Percentiles rank a stretch among this genome's conserved stretches.
These are phyloP conservation scores for Scheffersomyces lignosus DNA, from an alignment of 805 yeast species.

Conservation along the genomic window DNA sequence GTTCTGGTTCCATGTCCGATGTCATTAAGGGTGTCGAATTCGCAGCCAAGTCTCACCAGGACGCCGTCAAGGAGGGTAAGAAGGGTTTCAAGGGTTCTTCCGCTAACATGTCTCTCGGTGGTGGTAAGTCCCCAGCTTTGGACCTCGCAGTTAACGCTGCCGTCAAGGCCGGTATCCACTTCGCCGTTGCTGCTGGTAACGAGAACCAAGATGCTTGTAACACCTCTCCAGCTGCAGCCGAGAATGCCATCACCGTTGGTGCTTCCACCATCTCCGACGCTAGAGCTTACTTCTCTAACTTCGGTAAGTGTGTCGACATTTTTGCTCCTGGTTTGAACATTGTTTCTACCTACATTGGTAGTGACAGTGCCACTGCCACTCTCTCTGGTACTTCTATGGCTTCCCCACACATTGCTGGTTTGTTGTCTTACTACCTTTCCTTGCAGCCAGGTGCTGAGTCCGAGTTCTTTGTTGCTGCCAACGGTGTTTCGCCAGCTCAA, in stretches of 20 bases:
- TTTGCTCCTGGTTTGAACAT: conserved; percentile 59
- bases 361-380: conserved; percentile 48
- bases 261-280: conserved; percentile 46
- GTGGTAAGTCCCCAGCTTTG: conserved; percentile 55
- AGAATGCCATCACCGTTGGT: conserved; percentile 53
- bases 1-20: conserved; percentile 81
- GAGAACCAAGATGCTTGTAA: conserved; percentile 61
- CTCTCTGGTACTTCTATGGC: conserved; percentile 68
- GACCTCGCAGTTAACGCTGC: conserved; percentile 63
- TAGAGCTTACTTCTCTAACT: conserved; percentile 54
- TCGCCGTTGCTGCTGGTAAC: conserved; percentile 66
- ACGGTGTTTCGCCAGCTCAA: conserved; percentile 50
- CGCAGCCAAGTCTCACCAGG: conserved; percentile 73
- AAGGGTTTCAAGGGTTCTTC: conserved; percentile 59
- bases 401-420: conserved; percentile 58
- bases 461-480: conserved; percentile 42
- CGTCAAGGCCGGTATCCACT: conserved; percentile 53
- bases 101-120: conserved; percentile 64
- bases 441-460: conserved; percentile 54
- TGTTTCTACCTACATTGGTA: conserved; percentile 56
- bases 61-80: conserved; percentile 34
- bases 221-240: conserved; percentile 62
- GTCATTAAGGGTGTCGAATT: conserved; percentile 83
- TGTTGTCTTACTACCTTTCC: conserved; percentile 55
- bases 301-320: conserved; percentile 53